Evolutionary conservation across 352 stramenopile genomes (phyloP), one percentile per base, ranked within the genome.

Genomic region (Pythium rishiriense): DNA sequence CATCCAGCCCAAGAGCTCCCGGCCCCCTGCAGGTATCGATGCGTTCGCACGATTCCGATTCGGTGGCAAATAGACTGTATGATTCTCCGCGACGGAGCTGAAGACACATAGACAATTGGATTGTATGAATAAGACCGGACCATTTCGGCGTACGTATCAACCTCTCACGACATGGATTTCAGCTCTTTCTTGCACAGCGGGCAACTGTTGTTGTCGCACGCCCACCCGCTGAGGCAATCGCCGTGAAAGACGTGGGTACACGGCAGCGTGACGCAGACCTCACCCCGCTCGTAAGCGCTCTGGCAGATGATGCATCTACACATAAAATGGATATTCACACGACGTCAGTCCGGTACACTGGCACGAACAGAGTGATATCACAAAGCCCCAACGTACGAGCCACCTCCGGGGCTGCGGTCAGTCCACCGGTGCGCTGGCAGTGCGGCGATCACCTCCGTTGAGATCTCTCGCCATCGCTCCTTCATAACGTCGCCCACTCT

Each of bases 241-340:
- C 83, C 78, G 60, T 91, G 82, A 57, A 91, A 91, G 28, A 91
- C 70, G 47, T 91, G 82, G 47, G 79, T 75, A 53, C 82, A 91
- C 21, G 82, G 79, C 33, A 91, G 69, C n/a, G 82, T 89, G 68
- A 87, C 66, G 14, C 66, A 79, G 42, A 63, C 64, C 52, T 91
- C 82, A 51, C 80, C 75, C 12, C 52, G 45, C 25, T 70, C 64
- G 42, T 87, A 89, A 54, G 70, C 72, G 60, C 86, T 79, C 62
- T 91, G 82, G 33, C 82, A 91, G 29, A 90, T 74, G 56, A 90
- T 85, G 59, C 81, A 90, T 3, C 77, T 90, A 39, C 33, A 47
- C 0, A 45, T 15, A 5, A 57, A 4, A 25, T n/a, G n/a, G n/a
- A n/a, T n/a, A n/a, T n/a, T n/a, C 4, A 56, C 28, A 57, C 22